Evolutionary conservation across 2,329 filamentous ascomycete genomes (phyloP), one percentile per base, ranked within the genome.

Genomic region (Penicillium sp.): DNA sequence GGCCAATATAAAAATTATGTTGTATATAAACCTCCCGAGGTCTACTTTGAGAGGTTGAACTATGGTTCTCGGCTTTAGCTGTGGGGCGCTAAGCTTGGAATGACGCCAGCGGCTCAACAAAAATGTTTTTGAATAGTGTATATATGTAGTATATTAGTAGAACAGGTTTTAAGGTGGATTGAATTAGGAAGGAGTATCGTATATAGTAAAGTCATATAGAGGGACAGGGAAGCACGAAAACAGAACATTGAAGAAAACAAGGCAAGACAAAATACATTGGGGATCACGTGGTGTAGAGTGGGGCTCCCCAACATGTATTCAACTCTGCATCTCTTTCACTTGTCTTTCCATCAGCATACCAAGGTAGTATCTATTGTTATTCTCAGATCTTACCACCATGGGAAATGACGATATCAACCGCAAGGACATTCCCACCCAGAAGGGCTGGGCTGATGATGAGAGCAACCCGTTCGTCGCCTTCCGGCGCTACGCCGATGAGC

Each of bases 401-500:
- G 53, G 66, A 13, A 64, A 70, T 40, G 59, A 65, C n/a, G 59
- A 60, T 31, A 50, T 53, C 37, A 50, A 61, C 14, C 49, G 61
- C 47, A 55, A 55, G n/a, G 20, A 51, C 5, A 26, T 35, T 55
- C 38, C 53, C 47, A 53, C 51, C 46, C 49, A 29, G 6, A 47
- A 59, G 32, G 55, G 59, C 55, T 65, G 63, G 63, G 53, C 57
- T 40, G 69, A 76, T 50, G 68, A 75, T 56, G 71, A 76, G 57
- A 61, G 40, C 31, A 85, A 85, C 57, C 82, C 83, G 1, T 85
- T 86, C 69, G 78, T 84, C 54, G 76, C 79, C 31, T 85, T 86
- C 72, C 84, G 84, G 62, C 81, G 80, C 59, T 85, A 82, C 67
- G 81, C 83, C 54, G 84, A 87, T 63, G 79, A 81, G 45, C 81